Percentiles rank a stretch among this genome's conserved stretches.
These are phyloP conservation scores for Stachybotrys chlorohalonatus DNA, from an alignment of 2,329 filamentous ascomycete genomes.

Conservation along the genomic window DNA sequence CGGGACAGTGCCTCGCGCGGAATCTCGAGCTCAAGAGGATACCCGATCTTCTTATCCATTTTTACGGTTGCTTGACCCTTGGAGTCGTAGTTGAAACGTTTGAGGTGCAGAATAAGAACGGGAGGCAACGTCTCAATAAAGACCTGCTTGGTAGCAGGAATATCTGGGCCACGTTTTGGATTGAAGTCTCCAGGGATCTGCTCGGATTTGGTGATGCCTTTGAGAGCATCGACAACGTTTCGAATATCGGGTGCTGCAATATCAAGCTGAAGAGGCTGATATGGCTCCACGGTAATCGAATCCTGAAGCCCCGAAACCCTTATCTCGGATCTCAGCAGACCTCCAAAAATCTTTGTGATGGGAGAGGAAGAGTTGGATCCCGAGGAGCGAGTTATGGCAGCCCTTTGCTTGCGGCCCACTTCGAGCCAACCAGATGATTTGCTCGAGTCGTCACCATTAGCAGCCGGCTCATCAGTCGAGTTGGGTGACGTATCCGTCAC, in stretches of 20 bases:
- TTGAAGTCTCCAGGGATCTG: slow-evolving; percentile 78
- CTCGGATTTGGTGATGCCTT: slow-evolving; percentile 74
- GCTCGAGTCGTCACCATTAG: slow-evolving; percentile 16
- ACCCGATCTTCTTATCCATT: slow-evolving; percentile 97
- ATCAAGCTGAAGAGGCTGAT: slow-evolving; percentile 88
- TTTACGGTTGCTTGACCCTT: slow-evolving; percentile 77
- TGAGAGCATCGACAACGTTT: slow-evolving; percentile 87
- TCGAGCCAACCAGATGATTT: slow-evolving; percentile 64
- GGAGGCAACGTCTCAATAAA: slow-evolving; percentile 88
- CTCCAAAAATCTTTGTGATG: slow-evolving; percentile 89
- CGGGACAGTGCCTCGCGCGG: slow-evolving; percentile 81
- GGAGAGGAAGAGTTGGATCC: slow-evolving; percentile 70
- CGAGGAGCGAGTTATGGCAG: slow-evolving; percentile 78
- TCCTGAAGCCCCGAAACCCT: slow-evolving; percentile 78
- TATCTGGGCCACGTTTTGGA: slow-evolving; percentile 66
- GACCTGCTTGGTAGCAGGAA: slow-evolving; percentile 82
- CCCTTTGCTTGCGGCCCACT: slow-evolving; percentile 84
- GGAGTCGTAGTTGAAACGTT: slow-evolving; percentile 93
- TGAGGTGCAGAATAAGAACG: slow-evolving; percentile 88
- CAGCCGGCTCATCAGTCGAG: slow-evolving; percentile 13
- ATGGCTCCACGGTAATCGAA: slow-evolving; percentile 87
- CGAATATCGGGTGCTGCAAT: slow-evolving; percentile 80
- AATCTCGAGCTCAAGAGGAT: slow-evolving; percentile 89
- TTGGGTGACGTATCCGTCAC: slow-evolving; percentile 33
- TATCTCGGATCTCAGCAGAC: slow-evolving; percentile 81